Evolutionary conservation across 2,329 filamentous ascomycete genomes (phyloP), one percentile per base, ranked within the genome.

Genomic region (Hymenoscyphus scutula): DNA sequence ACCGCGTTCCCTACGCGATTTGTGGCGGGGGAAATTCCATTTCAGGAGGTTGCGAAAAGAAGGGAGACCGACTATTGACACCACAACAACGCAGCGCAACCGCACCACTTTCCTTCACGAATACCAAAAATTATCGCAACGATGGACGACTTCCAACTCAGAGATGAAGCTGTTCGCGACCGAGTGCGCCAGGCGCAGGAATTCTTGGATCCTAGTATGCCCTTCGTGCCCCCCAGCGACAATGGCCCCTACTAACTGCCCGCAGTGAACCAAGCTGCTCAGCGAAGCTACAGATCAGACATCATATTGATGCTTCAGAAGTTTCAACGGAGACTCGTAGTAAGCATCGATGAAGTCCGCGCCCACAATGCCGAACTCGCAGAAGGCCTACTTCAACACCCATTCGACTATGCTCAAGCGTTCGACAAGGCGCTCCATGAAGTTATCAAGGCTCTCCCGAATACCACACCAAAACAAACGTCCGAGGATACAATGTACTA

Each of bases 361-460:
- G 84, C 91, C 67, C 94, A 97, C 78, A 96, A 89, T 74, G 77
- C 86, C 68, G 91, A 95, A 70, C 84, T 98, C 64, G 91, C 94
- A 68, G 81, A 84, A 62, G 87, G 87, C 58, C 82, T 99, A 41
- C 84, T 99, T 53, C 87, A 89, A 69, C 84, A 89, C 60, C 95
- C 95, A 0, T 98, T 97, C 78, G 92, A 97, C 72, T 96, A 89
- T 74, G 86, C 87, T 2, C 81, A 92, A 66, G 92, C 94, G 60
- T 98, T 99, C 78, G 91, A 99, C 75, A 84, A 87, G 69, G 95
- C 94, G 0, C 84, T 99, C 65, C 96, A 95, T 74, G 88, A 95
- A 67, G 89, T 97, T 59, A 88, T 98, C 67, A 85, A 89, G 73
- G 89, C 92, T 2, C 80, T 97, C 34, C 88, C 89, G 11, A 87